Conservation (phyloP, 2,329 filamentous ascomycete genomes). For the Cercospora sojina region DNA sequence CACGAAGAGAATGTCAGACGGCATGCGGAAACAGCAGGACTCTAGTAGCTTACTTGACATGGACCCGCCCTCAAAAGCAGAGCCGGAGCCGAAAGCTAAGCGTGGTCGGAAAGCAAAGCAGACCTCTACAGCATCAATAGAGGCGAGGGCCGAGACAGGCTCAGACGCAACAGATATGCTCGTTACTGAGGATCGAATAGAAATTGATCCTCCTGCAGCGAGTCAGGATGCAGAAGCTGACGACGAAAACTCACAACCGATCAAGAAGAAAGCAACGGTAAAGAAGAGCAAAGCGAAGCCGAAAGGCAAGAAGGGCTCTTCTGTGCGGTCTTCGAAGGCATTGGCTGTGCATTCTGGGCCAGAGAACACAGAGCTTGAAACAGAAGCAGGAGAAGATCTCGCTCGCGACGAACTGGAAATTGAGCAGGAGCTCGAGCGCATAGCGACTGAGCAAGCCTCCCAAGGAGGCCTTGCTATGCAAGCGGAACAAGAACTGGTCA, state of each 20-base stretch:
- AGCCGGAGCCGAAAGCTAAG: constrained; percentile 31
- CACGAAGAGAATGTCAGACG: constrained; percentile 43
- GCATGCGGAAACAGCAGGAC: constrained; percentile 33
- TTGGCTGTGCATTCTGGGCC: constrained; percentile 22
- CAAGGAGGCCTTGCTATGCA: constrained; percentile 26
- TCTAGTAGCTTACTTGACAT: constrained; percentile 28
- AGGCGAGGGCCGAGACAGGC: constrained; percentile 8
- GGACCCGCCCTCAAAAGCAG: constrained; percentile 32
- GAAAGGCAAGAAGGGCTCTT: constrained; percentile 33
- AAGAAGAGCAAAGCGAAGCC: constrained; percentile 34
- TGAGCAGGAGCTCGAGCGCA: constrained; percentile 36
- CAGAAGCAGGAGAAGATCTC: constrained; percentile 23
- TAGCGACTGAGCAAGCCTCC: constrained; percentile 32
- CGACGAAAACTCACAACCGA: constrained; percentile 15
- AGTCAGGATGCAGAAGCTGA: constrained; percentile 15
- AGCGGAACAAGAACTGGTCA: constrained; percentile 32
- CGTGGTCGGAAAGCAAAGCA: constrained; percentile 28
- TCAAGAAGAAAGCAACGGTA: constrained; percentile 21
- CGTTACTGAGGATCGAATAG: constrained; percentile 16
- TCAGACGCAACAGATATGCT: background rate
- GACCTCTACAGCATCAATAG: constrained; percentile 16
- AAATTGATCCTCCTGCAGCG: constrained; percentile 11
- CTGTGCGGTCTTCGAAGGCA: constrained; percentile 29
- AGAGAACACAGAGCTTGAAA: constrained; percentile 16
- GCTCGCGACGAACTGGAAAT: constrained; percentile 35